Evolutionary conservation across 352 stramenopile species (phyloP).

Genomic region (Phytophthora nicotianae): DNA sequence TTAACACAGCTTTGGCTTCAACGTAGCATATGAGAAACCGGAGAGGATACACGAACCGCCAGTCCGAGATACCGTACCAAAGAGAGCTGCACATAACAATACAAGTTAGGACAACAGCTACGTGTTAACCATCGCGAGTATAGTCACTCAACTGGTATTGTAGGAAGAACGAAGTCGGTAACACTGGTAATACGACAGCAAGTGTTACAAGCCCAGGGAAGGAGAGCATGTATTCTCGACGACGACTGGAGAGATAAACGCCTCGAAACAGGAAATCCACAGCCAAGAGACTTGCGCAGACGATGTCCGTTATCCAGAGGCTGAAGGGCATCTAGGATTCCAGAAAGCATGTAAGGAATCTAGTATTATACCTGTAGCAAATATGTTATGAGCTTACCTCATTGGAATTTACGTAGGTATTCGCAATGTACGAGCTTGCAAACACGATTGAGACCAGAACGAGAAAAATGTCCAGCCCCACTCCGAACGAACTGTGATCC

Average conservation of each 20-base stretch:
- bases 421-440: conserved; percentile 69
- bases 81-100: conserved; percentile 50
- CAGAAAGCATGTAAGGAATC: background rate
- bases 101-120: conserved; percentile 3
- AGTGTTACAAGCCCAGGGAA: conserved; percentile 62
- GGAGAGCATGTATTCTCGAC: conserved; percentile 69
- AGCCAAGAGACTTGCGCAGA: conserved; percentile 62
- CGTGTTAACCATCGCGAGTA: background rate
- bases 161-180: conserved; percentile 73
- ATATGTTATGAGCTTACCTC: conserved; percentile 31
- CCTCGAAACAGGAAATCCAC: conserved; percentile 76
- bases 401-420: conserved; percentile 72
- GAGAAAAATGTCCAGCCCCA: conserved; percentile 32
- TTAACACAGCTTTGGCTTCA: conserved; percentile 72
- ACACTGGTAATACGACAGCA: conserved; percentile 69
- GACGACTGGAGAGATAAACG: conserved; percentile 72
- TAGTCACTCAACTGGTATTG: conserved; percentile 63
- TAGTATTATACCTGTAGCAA: background rate
- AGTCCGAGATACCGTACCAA: conserved; percentile 71
- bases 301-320: conserved; percentile 71
- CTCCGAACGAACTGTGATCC: conserved; percentile 36
- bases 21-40: conserved; percentile 85
- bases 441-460: conserved; percentile 55
- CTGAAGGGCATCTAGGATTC: conserved; percentile 50
- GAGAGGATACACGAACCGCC: conserved; percentile 81